phyloP scores from a whole-genome alignment of 164 flowering plant genomes.

The Paratinospora sagittata region DNA sequence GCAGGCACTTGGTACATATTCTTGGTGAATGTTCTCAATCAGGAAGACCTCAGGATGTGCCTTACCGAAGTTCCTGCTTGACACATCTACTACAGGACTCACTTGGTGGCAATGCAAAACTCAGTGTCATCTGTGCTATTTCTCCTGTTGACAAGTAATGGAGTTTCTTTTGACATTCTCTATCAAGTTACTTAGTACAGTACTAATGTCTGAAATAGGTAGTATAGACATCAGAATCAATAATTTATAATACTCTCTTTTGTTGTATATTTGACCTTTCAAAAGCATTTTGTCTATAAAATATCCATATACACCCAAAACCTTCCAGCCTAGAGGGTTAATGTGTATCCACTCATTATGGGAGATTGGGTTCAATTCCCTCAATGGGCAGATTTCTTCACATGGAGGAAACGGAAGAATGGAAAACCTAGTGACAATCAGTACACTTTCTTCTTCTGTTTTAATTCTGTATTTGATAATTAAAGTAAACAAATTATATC shows the following conservation, averaged over 20 bases:
- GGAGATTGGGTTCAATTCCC: no score
- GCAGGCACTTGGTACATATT: conserved; percentile 68
- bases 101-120: conserved; percentile 92
- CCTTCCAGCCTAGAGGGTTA: no score
- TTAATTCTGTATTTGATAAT: not conserved
- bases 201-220: not conserved
- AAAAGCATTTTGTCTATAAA: not conserved
- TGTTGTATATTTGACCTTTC: not conserved
- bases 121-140: conserved; percentile 73
- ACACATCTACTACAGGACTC: conserved; percentile 78
- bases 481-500: not conserved
- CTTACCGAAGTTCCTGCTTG: conserved; percentile 59
- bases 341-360: no score
- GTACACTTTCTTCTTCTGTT: not conserved
- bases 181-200: not conserved
- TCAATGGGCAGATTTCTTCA: no score
- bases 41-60: conserved; percentile 33
- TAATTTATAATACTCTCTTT: not conserved
- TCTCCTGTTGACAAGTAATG: conserved; percentile 64
- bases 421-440: not conserved
- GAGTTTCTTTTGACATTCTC: not conserved
- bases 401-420: no score
- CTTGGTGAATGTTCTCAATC: conserved; percentile 46
- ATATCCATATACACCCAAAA: no score
- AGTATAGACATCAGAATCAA: not conserved